These are phyloP conservation scores for Phytophthora cryptogea DNA, from an alignment of 352 stramenopile genomes.

Conservation along the genomic window DNA sequence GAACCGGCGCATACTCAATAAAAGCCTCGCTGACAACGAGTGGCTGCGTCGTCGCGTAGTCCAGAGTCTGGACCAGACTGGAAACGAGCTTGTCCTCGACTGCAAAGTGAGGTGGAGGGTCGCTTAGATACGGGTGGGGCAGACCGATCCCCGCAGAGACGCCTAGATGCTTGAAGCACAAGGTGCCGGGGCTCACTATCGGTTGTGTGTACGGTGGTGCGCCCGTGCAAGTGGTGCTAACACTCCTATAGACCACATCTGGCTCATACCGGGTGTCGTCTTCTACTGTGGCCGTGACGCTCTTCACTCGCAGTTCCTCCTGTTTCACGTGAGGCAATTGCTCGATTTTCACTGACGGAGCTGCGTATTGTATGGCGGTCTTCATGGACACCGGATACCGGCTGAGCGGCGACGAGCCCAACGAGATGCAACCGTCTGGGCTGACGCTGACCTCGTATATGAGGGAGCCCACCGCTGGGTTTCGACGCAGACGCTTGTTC, in stretches of 20 bases:
- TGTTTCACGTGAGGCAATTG: neutral
- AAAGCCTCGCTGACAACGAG: too few species aligned
- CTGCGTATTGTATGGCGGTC: neutral
- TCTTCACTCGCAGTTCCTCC: neutral
- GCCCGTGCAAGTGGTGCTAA: too few species aligned
- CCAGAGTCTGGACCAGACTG: too few species aligned
- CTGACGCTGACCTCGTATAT: conserved; percentile 1
- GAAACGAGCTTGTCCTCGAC: neutral
- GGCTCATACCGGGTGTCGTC: too few species aligned
- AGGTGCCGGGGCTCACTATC: too few species aligned
- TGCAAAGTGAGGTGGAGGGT: conserved; percentile 1
- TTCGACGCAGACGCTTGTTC: conserved; percentile 31
- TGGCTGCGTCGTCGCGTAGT: neutral
- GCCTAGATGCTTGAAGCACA: too few species aligned
- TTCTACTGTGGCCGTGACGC: neutral
- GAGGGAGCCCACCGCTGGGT: conserved; percentile 17
- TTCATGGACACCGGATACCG: neutral
- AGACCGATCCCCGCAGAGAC: too few species aligned
- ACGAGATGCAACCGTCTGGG: neutral
- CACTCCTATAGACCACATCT: too few species aligned
- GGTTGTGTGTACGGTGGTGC: too few species aligned
- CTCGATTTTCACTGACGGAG: neutral
- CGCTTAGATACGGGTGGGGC: neutral
- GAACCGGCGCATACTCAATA: too few species aligned
- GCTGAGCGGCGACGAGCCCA: neutral